Conservation (phyloP, 345 rosid species). For the Heritiera fomes region DNA sequence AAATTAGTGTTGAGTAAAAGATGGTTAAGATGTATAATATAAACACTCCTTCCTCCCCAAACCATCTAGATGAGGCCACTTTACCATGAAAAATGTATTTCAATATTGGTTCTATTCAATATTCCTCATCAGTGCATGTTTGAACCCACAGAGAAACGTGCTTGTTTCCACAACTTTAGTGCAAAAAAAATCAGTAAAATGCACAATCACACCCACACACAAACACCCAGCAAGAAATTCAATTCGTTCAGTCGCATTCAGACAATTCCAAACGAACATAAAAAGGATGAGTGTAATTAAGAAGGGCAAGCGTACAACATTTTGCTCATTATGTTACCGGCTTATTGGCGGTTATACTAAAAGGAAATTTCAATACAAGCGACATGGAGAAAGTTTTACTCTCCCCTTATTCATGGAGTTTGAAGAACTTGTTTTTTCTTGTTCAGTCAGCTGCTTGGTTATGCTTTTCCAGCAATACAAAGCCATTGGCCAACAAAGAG, state of each 20-base stretch:
- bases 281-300: too few species aligned
- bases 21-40: neutral
- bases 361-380: neutral
- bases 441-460: neutral
- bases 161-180: neutral
- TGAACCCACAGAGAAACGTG: neutral
- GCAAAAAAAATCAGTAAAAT: too few species aligned
- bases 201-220: too few species aligned
- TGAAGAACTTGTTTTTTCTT: neutral
- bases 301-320: too few species aligned
- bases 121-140: neutral
- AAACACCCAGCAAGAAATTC: too few species aligned
- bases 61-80: neutral
- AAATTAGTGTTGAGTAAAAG: neutral
- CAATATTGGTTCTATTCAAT: neutral
- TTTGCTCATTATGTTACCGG: too few species aligned
- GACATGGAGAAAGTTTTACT: neutral
- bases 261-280: too few species aligned
- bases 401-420: neutral
- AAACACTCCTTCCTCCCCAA: neutral
- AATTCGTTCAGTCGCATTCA: too few species aligned
- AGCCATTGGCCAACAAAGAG: slow-evolving; percentile 48
- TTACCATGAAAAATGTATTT: neutral
- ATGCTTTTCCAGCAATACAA: slow-evolving; percentile 29
- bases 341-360: neutral